Conservation (phyloP, 768 basidiomycete species). For the Leccinum arenicola region DNA sequence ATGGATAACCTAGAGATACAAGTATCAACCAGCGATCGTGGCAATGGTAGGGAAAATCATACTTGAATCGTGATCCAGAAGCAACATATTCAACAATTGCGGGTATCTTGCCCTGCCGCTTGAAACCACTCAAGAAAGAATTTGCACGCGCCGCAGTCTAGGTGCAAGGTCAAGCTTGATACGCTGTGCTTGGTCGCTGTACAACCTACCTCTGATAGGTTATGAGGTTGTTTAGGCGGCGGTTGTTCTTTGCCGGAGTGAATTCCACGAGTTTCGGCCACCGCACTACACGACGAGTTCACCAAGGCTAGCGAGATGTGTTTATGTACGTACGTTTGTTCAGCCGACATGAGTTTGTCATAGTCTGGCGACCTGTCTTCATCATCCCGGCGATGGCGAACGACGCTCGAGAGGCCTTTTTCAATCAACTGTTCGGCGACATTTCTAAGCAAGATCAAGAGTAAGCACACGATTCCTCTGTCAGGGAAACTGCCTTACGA, state of each 20-base stretch:
- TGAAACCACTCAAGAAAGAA: constrained; percentile 89
- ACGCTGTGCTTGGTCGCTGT: neutral
- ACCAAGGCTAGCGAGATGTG: neutral
- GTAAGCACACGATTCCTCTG: neutral
- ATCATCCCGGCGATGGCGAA: constrained; percentile 92
- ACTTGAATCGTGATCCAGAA: constrained; percentile 96
- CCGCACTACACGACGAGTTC: constrained; percentile 52
- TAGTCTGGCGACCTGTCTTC: constrained; percentile 95
- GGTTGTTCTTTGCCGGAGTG: constrained; percentile 91
- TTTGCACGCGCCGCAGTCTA: constrained; percentile 72
- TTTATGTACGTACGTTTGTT: constrained; percentile 72
- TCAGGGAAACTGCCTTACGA: constrained; percentile 45
- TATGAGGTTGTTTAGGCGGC: constrained; percentile 75
- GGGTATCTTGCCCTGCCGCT: constrained; percentile 77
- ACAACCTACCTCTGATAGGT: constrained; percentile 80
- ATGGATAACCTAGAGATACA: constrained; percentile 59
- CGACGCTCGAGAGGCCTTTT: constrained; percentile 84
- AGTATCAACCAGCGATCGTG: neutral
- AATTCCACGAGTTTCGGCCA: constrained; percentile 73
- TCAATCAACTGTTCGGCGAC: constrained; percentile 92
- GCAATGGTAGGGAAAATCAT: constrained; percentile 14
- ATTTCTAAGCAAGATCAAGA: constrained; percentile 52
- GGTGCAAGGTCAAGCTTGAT: neutral
- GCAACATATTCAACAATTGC: constrained; percentile 93
- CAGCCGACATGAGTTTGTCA: constrained; percentile 93